Evolutionary conservation across 148 eudicot genomes (phyloP).

Genomic region (Linanthus parryae): DNA sequence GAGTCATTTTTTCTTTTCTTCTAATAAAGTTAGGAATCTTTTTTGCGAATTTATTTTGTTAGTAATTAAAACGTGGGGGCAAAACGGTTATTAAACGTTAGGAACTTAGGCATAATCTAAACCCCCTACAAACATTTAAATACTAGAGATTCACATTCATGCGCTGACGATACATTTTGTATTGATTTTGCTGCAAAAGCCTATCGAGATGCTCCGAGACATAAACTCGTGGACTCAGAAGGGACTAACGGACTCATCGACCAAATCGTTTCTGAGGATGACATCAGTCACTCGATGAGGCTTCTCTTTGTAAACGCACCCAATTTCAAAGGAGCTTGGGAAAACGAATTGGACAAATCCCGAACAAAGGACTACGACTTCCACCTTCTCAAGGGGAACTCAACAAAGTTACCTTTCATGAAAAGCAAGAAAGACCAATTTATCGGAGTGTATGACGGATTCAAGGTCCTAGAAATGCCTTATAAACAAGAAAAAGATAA

Average conservation of each 20-base stretch:
- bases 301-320: conserved; percentile 80
- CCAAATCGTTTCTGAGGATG: conserved; percentile 67
- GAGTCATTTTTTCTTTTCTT: no score
- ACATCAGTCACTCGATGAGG: conserved; percentile 54
- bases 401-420: conserved; percentile 78
- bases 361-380: conserved; percentile 55
- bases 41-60: no score
- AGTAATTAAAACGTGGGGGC: no score
- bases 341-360: conserved; percentile 54
- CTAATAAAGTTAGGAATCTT: no score
- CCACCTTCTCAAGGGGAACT: conserved; percentile 56
- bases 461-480: conserved; percentile 65
- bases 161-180: no score
- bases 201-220: conserved; percentile 46
- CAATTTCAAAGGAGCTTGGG: conserved; percentile 87
- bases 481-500: conserved; percentile 73
- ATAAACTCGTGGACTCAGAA: conserved; percentile 85
- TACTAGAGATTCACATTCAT: no score
- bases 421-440: conserved; percentile 66
- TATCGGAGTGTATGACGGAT: conserved; percentile 41
- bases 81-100: no score
- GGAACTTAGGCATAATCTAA: no score
- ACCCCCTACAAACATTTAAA: no score
- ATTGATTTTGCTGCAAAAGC: conserved; percentile 45
- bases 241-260: conserved; percentile 73